Evolutionary conservation across 805 yeast species (phyloP), one percentile per base, ranked within the genome.

Genomic region (Lipomyces oligophaga): DNA sequence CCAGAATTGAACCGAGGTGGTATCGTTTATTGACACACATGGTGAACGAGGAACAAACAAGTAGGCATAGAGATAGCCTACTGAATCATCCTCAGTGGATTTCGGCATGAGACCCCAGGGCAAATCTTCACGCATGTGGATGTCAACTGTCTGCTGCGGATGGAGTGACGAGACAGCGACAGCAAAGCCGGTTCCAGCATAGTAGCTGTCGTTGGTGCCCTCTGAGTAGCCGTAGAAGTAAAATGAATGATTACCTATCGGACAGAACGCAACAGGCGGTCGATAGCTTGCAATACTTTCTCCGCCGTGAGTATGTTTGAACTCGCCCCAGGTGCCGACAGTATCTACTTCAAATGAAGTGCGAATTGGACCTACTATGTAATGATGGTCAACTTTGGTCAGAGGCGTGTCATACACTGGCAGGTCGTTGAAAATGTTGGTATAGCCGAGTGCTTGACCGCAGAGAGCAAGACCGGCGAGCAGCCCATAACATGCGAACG

Each of bases 1-100:
- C 48, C 48, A 38, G 36, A 44, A 32, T 32, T 44, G 48, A 16
- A 44, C n/a, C 5, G 48, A 43, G 3, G 38, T 15, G 2, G 48
- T 38, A 15, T 24, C 20, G 4, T 32, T 25, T 10, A 38, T 27
- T 19, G 28, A 26, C n/a, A 40, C 42, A 22, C 40, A 34, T 21
- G 18, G 19, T 18, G 38, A 16, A 18, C 31, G 48, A n/a, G n/a
- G n/a, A n/a, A n/a, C n/a, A 10, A 39, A 33, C 5, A 38, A 5
- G 2, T 18, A n/a, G n/a, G n/a, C n/a, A n/a, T n/a, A n/a, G n/a
- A n/a, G n/a, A n/a, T n/a, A n/a, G n/a, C n/a, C n/a, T n/a, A n/a
- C 27, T 16, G 43, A 18, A 8, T 27, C 7, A 39, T 44, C 48
- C 16, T 28, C 43, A 19, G 43, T 31, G 13, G 43, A 37, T 8